These are phyloP conservation scores for Ogataea methanolica DNA, from an alignment of 805 yeast genomes.

Conservation along the genomic window DNA sequence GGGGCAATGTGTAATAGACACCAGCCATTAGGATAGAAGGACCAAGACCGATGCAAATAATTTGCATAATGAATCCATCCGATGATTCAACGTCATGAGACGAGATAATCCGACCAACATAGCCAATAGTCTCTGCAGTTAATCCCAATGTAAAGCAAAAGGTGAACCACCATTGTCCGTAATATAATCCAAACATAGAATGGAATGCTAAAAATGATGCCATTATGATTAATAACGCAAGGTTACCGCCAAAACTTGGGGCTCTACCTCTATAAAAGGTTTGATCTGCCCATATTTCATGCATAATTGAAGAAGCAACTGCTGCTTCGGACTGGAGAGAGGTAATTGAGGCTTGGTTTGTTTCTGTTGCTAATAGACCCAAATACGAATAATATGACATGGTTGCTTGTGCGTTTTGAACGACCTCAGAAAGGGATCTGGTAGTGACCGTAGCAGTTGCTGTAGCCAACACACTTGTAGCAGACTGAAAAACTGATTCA, in stretches of 20 bases:
- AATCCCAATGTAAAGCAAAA: slow-evolving; percentile 51
- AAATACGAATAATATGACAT: slow-evolving; percentile 23
- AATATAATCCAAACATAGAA: slow-evolving; percentile 37
- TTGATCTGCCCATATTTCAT: slow-evolving; percentile 10
- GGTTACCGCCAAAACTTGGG: slow-evolving; percentile 57
- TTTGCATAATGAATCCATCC: slow-evolving; percentile 54
- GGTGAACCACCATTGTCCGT: slow-evolving; percentile 65
- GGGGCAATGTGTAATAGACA: slow-evolving; percentile 66
- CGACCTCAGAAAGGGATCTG: slow-evolving; percentile 1
- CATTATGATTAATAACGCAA: slow-evolving; percentile 52
- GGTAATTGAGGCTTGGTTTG: slow-evolving; percentile 10
- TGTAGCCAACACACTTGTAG: slow-evolving; percentile 12
- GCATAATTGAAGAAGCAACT: slow-evolving; percentile 18
- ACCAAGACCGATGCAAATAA: slow-evolving; percentile 65
- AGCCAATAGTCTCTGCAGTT: slow-evolving; percentile 63
- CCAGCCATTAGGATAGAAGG: slow-evolving; percentile 88
- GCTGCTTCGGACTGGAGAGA: slow-evolving; percentile 17
- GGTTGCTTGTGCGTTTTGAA: slow-evolving; percentile 22
- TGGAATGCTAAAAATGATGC: slow-evolving; percentile 43
- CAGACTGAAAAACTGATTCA: slow-evolving; percentile 6
- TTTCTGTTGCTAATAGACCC: slow-evolving; percentile 21
- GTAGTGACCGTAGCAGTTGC: slow-evolving; percentile 7
- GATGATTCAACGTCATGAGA: slow-evolving; percentile 30
- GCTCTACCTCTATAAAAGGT: slow-evolving; percentile 34
- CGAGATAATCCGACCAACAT: slow-evolving; percentile 52